Evolutionary conservation across 1,139 yeast genomes (phyloP).

Genomic region (Pichia sp.): DNA sequence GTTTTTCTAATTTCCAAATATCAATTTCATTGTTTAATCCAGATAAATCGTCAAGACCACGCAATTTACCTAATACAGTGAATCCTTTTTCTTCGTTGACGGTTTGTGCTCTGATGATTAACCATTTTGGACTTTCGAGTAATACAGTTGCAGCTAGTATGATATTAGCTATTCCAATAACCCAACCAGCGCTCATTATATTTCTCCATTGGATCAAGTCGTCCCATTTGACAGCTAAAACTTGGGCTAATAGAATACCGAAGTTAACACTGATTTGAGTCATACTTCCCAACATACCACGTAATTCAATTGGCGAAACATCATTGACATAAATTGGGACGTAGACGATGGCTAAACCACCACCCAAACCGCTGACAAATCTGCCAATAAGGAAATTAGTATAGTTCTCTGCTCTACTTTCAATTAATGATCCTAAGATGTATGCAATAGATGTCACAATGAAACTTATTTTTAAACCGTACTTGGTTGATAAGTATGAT

Average conservation of each 20-base stretch:
- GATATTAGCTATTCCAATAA: constrained; percentile 51
- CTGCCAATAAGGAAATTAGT: constrained; percentile 61
- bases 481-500: constrained; percentile 63
- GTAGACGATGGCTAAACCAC: constrained; percentile 84
- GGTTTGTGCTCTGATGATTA: constrained; percentile 33
- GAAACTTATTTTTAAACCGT: constrained; percentile 64
- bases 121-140: constrained; percentile 87
- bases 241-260: constrained; percentile 80
- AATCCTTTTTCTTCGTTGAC: constrained; percentile 32
- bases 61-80: constrained; percentile 23
- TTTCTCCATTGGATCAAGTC: constrained; percentile 69
- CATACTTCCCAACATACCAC: constrained; percentile 85
- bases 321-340: constrained; percentile 83
- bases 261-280: constrained; percentile 82
- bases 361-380: constrained; percentile 76
- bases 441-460: constrained; percentile 51
- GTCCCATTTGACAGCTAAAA: constrained; percentile 68
- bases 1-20: constrained; percentile 29
- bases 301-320: constrained; percentile 62
- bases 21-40: constrained; percentile 23
- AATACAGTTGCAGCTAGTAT: constrained; percentile 42
- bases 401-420: constrained; percentile 51
- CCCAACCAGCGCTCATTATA: constrained; percentile 58
- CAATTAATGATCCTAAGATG: constrained; percentile 65
- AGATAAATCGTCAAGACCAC: constrained; percentile 15